Evolutionary conservation across 345 rosid species (phyloP).

Genomic region (Rhodamnia argentea): DNA sequence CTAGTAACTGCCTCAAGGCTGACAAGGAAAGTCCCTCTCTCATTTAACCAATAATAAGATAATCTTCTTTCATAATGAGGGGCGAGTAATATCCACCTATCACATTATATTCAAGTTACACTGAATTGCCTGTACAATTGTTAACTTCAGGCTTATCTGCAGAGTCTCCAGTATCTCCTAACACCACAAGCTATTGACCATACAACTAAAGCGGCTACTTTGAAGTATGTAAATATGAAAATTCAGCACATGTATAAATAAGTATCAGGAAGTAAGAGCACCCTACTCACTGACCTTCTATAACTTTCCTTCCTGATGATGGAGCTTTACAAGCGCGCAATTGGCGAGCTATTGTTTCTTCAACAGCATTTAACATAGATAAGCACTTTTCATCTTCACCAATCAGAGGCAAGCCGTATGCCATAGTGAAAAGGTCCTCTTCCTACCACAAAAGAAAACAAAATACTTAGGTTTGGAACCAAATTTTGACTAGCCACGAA

Average conservation of each 20-base stretch:
- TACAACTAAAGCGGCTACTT: background rate
- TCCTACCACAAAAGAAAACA: constrained; percentile 37
- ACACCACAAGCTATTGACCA: background rate
- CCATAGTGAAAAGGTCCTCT: constrained; percentile 87
- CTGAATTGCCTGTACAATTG: background rate
- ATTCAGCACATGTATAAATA: background rate
- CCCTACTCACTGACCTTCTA: constrained; percentile 32
- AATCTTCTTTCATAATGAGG: background rate
- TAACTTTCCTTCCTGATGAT: constrained; percentile 39
- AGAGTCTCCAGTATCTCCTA: background rate
- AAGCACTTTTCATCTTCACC: constrained; percentile 85
- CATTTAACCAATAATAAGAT: background rate
- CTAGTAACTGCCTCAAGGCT: too few species aligned
- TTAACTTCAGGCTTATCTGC: background rate
- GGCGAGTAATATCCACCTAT: background rate
- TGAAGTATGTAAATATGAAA: background rate
- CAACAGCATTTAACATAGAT: constrained; percentile 75
- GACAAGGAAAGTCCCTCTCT: background rate
- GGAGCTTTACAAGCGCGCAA: constrained; percentile 79
- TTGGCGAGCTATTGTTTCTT: constrained; percentile 82
- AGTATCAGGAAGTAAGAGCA: constrained; percentile 9
- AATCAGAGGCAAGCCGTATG: constrained; percentile 78
- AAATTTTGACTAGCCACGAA: background rate
- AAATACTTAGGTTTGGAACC: background rate
- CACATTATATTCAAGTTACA: background rate